A percentile compares a stretch with the other conserved stretches of the same genome.
These are phyloP conservation scores for Gossypium thurberi DNA, from an alignment of 345 rosid species.

Conservation along the genomic window DNA sequence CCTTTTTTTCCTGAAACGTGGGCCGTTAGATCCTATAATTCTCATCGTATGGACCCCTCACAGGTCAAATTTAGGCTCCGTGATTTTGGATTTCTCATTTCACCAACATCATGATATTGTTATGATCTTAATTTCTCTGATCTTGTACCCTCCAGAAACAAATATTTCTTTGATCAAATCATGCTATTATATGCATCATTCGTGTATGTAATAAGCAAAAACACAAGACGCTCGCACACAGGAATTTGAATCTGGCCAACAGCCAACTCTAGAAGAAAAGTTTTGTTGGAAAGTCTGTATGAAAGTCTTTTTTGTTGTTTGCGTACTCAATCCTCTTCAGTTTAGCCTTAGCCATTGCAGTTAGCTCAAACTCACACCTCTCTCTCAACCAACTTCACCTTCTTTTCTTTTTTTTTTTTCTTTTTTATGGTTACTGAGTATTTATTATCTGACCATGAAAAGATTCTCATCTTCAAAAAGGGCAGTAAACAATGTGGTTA, in stretches of 20 bases:
- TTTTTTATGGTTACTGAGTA: not conserved
- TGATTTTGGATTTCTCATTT: not conserved
- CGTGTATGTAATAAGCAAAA: not conserved
- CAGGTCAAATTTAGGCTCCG: not conserved
- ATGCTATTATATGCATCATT: not conserved
- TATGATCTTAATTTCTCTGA: not conserved
- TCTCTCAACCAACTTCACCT: constrained; percentile 21
- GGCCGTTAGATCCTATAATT: not conserved
- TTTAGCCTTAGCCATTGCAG: constrained; percentile 9
- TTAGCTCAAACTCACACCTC: constrained; percentile 15
- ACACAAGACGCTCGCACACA: not conserved
- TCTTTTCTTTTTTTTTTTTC: not conserved
- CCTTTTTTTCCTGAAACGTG: not conserved
- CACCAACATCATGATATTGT: not conserved
- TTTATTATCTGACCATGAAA: constrained; percentile 20
- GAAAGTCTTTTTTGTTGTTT: constrained; percentile 13
- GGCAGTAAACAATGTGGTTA: constrained; percentile 8
- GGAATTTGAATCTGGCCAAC: constrained; percentile 7
- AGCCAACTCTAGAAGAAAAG: not conserved
- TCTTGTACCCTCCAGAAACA: too few relatives aligned
- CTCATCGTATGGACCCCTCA: constrained; percentile 1
- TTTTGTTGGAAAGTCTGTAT: constrained; percentile 17
- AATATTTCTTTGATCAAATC: not conserved
- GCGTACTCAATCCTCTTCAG: constrained; percentile 19
- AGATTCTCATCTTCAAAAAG: constrained; percentile 27